Evolutionary conservation across 352 stramenopile genomes (phyloP).

Genomic region (Aphanomyces astaci): DNA sequence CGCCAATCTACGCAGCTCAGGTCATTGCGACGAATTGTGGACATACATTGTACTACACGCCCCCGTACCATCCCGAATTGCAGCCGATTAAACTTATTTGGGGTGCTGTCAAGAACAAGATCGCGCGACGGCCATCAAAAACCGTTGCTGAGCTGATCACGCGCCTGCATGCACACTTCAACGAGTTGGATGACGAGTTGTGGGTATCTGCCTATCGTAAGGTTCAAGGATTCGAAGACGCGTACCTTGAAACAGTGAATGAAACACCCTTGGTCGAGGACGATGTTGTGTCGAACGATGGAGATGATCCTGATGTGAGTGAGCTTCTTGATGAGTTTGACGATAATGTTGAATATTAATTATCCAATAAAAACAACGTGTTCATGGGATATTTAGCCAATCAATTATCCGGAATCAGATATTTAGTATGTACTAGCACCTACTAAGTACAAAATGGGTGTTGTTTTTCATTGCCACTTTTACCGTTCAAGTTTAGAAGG

Average conservation of each 20-base stretch:
- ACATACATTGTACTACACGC: constrained; percentile 17
- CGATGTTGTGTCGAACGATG: neutral
- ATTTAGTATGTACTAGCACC: no score
- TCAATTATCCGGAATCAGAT: no score
- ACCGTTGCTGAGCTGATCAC: constrained; percentile 14
- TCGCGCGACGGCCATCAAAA: constrained; percentile 3
- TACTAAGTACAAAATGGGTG: no score
- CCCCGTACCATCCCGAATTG: constrained; percentile 15
- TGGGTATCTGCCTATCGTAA: neutral
- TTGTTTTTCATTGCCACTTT: no score
- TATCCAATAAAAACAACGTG: no score
- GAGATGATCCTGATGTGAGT: no score
- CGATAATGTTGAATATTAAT: no score
- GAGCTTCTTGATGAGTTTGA: no score
- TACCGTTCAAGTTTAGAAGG: no score
- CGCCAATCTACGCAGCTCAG: constrained; percentile 11
- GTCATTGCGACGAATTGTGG: neutral
- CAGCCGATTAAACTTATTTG: constrained; percentile 21
- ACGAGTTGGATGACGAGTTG: neutral
- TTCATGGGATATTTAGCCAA: no score
- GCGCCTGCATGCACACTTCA: neutral
- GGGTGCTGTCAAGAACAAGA: constrained; percentile 20
- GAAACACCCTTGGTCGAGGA: neutral
- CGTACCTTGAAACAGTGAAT: neutral
- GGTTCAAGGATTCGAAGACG: neutral